A percentile compares a stretch with the other conserved stretches of the same genome.
These are phyloP conservation scores for Casuarina equisetifolia DNA, from an alignment of 306 rosid genomes.

Conservation along the genomic window DNA sequence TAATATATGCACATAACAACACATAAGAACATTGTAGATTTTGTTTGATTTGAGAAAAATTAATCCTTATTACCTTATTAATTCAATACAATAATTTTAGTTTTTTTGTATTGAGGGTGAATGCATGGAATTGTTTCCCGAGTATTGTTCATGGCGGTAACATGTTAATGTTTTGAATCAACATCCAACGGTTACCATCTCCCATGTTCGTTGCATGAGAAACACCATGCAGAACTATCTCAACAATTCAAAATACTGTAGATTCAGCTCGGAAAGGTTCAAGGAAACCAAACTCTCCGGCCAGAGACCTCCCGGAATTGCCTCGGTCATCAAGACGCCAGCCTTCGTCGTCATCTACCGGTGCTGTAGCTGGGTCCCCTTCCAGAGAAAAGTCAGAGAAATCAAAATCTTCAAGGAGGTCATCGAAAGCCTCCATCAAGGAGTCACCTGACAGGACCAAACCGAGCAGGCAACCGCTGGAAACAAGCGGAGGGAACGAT, in stretches of 20 bases:
- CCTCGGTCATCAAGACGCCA: slow-evolving; percentile 51
- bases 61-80: no score
- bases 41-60: neutral
- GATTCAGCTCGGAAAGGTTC: slow-evolving; percentile 36
- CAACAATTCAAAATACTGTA: slow-evolving; percentile 5
- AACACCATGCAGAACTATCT: neutral
- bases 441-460: slow-evolving; percentile 35
- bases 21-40: neutral
- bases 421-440: slow-evolving; percentile 43
- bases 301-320: slow-evolving; percentile 39
- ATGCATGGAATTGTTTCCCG: neutral
- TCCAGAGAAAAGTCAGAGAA: slow-evolving; percentile 58
- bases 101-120: no score
- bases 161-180: neutral
- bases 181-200: neutral
- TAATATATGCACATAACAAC: no score
- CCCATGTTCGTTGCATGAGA: neutral
- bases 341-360: slow-evolving; percentile 23
- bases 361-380: slow-evolving; percentile 42
- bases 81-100: no score
- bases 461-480: slow-evolving; percentile 10
- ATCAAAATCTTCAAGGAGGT: slow-evolving; percentile 38
- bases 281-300: slow-evolving; percentile 16
- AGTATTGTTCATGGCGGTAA: neutral
- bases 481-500: slow-evolving; percentile 35